These are phyloP conservation scores for Bruguiera parviflora DNA, from an alignment of 345 rosid species.

Conservation along the genomic window DNA sequence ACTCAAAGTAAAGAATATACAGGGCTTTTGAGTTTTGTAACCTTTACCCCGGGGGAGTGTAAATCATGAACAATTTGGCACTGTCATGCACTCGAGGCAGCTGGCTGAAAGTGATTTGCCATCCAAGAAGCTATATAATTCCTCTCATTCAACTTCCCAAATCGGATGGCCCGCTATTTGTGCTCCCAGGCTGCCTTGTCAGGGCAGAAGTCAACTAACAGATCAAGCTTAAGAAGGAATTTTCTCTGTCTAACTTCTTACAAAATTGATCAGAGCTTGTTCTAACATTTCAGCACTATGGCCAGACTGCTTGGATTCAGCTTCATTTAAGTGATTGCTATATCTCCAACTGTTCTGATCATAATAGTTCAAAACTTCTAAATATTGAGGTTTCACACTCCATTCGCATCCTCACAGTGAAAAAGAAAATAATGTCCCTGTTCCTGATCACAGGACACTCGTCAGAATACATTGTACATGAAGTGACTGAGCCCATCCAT, in stretches of 20 bases:
- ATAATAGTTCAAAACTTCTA: not conserved
- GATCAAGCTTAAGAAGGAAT: not conserved
- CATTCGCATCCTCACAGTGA: not conserved
- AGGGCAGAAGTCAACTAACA: not conserved
- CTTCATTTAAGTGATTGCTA: not conserved
- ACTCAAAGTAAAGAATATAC: not conserved
- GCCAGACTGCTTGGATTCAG: not conserved
- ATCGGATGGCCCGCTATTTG: not conserved
- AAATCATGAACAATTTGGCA: too few species aligned
- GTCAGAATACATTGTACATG: not conserved
- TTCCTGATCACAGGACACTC: not conserved
- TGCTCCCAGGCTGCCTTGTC: not conserved
- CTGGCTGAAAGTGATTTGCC: not conserved
- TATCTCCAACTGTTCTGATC: not conserved
- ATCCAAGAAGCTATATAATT: not conserved
- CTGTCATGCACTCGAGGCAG: not conserved
- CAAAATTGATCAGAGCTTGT: not conserved
- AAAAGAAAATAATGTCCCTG: not conserved
- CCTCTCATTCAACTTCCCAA: not conserved
- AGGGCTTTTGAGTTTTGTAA: not conserved
- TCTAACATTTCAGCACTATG: not conserved
- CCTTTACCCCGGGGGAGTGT: too few species aligned
- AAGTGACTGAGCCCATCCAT: not conserved
- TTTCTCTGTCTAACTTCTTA: not conserved
- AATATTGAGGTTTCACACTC: not conserved